Percentiles rank a stretch among this genome's conserved stretches.
Evolutionary conservation across 805 yeast species (phyloP).

Genomic region (Grigorovia yakushimaensis): DNA sequence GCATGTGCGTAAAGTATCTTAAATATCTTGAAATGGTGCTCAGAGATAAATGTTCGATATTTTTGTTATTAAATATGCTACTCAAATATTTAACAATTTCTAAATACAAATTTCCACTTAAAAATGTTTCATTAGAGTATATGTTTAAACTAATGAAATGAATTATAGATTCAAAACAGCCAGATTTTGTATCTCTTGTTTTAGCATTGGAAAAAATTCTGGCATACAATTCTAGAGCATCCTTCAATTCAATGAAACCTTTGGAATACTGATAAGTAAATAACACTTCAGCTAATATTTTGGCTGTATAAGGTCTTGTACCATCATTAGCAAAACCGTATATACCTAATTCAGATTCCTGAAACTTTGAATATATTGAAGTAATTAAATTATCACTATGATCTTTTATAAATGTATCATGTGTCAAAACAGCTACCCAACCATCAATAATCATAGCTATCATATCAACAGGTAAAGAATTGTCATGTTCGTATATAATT

Average conservation of each 20-base stretch:
- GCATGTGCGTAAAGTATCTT: conserved; percentile 19
- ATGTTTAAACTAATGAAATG: conserved; percentile 28
- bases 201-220: conserved; percentile 12
- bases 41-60: conserved; percentile 9
- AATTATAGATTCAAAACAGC: conserved; percentile 30
- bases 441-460: conserved; percentile 20
- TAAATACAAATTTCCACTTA: conserved; percentile 21
- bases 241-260: conserved; percentile 12
- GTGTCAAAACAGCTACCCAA: conserved; percentile 16
- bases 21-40: conserved; percentile 17
- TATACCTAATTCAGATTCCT: conserved; percentile 19
- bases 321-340: conserved; percentile 23
- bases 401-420: conserved; percentile 17
- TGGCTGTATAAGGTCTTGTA: conserved; percentile 25
- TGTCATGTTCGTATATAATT: conserved; percentile 12
- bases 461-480: conserved; percentile 21
- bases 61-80: conserved; percentile 22
- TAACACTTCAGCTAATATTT: conserved; percentile 29
- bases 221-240: conserved; percentile 16
- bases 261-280: conserved; percentile 18
- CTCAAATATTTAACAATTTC: conserved; percentile 17
- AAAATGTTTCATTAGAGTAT: conserved; percentile 19
- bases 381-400: conserved; percentile 11
- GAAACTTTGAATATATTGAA: conserved; percentile 15
- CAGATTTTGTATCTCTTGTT: conserved; percentile 22